phyloP scores from a whole-genome alignment of 345 rosid species.

The Arabis hirsuta region DNA sequence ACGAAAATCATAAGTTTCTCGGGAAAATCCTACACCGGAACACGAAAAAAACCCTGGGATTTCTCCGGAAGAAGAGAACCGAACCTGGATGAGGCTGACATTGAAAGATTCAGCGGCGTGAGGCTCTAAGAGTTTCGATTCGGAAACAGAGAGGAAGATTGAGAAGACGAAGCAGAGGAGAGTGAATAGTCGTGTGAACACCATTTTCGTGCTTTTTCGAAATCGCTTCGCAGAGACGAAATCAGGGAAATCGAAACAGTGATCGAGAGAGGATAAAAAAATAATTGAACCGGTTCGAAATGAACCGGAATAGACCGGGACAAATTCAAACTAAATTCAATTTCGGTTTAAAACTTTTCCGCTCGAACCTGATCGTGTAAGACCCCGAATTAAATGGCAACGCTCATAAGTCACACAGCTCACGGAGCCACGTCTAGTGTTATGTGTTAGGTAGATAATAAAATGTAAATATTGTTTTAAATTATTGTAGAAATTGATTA shows the following conservation, averaged over 20 bases:
- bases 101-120: conserved; percentile 55
- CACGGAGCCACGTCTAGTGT: neutral
- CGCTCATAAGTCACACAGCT: neutral
- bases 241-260: conserved; percentile 20
- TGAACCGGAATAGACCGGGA: conserved; percentile 31
- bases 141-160: conserved; percentile 33
- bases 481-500: neutral
- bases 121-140: conserved; percentile 46
- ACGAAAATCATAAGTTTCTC: conserved; percentile 1
- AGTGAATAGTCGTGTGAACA: conserved; percentile 6
- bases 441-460: neutral
- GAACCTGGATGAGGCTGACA: conserved; percentile 70
- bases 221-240: conserved; percentile 26
- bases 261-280: neutral
- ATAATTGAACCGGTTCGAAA: neutral
- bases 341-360: neutral
- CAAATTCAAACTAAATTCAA: neutral
- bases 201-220: conserved; percentile 36
- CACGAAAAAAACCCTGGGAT: neutral
- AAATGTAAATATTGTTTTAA: neutral
- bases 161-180: conserved; percentile 39
- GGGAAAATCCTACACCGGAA: neutral
- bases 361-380: neutral
- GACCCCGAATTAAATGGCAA: conserved; percentile 22
- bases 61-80: neutral